Evolutionary conservation across 768 basidiomycete genomes (phyloP), one percentile per base, ranked within the genome.

Genomic region (Udeniomyces megalosporus): DNA sequence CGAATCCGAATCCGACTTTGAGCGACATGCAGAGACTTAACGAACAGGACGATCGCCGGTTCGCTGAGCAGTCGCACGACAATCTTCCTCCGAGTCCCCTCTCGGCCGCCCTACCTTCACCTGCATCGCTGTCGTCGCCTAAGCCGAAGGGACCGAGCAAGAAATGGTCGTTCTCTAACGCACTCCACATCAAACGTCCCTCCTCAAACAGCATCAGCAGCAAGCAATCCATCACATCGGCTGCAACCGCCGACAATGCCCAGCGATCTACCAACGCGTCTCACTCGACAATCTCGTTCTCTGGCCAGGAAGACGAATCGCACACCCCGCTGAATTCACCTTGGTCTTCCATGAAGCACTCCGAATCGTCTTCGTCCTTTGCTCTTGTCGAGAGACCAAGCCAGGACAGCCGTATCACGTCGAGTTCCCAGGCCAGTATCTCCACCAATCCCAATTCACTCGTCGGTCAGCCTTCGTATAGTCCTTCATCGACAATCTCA

Each of bases 161-260:
- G 80, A 92, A 92, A 74, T 92, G 89, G 89, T 91, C 88, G 71
- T 86, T 92, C 72, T 85, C 86, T n/a, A 84, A 80, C 66, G 86
- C 85, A 26, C 75, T 91, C 70, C 60, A 60, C 24, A 64, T 65
- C 48, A 62, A 52, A 29, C 60, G 51, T 17, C 50, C 57, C n/a
- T 62, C 65, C 1, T 62, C 65, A n/a, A 26, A 42, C 47, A 62
- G 57, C n/a, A n/a, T n/a, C 38, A 8, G 10, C 38, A 42, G 38
- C 38, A 42, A 17, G n/a, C 35, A 35, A 38, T 58, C 56, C 28
- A 24, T 34, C 29, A 38, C 60, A 8, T 55, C 56, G 45, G 47
- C 44, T 17, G 28, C 32, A 28, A 31, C 20, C 34, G 58, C 20
- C 55, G 31, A 46, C 51, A 58, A 12, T 20, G 50, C 31, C 34